Conservation (phyloP, 495 filamentous ascomycete species). For the Neurospora pannonica region DNA sequence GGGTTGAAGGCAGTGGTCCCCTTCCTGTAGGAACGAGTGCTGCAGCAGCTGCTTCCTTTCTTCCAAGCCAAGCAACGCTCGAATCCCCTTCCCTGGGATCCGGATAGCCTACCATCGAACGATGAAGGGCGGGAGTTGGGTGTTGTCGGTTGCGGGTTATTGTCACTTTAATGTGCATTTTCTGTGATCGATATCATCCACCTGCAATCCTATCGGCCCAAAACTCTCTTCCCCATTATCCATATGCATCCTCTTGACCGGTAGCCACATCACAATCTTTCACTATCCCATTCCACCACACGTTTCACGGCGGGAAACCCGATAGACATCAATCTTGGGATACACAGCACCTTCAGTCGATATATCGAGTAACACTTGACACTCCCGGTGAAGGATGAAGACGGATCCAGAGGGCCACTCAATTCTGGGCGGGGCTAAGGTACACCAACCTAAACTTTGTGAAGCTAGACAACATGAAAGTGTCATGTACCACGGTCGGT, state of each 20-base stretch:
- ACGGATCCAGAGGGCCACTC: neutral
- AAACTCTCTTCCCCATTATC: neutral
- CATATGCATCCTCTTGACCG: neutral
- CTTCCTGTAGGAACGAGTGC: neutral
- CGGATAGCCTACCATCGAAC: neutral
- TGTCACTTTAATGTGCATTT: neutral
- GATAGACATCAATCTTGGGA: neutral
- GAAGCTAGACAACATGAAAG: neutral
- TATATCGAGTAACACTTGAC: neutral
- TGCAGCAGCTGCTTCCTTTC: neutral
- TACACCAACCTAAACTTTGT: neutral
- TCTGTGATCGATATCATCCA: neutral
- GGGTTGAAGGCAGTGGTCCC: neutral
- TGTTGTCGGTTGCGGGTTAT: neutral
- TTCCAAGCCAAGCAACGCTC: neutral
- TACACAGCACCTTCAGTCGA: neutral
- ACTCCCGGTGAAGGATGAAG: neutral
- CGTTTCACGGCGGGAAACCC: neutral
- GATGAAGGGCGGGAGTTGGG: neutral
- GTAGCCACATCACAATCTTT: neutral
- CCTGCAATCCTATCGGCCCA: neutral
- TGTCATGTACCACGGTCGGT: neutral
- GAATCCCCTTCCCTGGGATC: neutral
- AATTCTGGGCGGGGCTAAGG: neutral
- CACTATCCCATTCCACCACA: neutral